These are phyloP conservation scores for Phytophthora capsici DNA, from an alignment of 352 stramenopile genomes.

Conservation along the genomic window DNA sequence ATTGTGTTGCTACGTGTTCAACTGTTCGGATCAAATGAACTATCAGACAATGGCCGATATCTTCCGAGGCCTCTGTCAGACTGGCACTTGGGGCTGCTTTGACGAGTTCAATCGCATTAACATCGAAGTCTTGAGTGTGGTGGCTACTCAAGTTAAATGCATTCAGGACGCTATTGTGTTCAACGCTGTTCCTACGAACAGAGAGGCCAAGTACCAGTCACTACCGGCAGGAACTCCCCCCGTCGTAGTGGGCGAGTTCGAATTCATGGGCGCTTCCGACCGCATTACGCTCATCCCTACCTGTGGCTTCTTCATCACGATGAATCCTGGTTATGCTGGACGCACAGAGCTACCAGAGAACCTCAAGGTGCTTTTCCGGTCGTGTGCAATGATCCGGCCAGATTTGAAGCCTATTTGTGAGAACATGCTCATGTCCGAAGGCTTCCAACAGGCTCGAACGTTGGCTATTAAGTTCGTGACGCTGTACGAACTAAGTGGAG, in stretches of 20 bases:
- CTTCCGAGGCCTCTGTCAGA: conserved; percentile 86
- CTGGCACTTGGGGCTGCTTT: conserved; percentile 88
- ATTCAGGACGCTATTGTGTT: conserved; percentile 88
- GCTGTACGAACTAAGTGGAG: conserved; percentile 85
- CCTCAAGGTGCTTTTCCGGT: conserved; percentile 92
- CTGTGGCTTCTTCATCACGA: conserved; percentile 95
- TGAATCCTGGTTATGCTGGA: conserved; percentile 95
- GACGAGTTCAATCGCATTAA: conserved; percentile 92
- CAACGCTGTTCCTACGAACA: conserved; percentile 93
- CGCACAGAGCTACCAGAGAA: conserved; percentile 90
- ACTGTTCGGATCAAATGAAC: conserved; percentile 92
- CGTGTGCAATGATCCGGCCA: conserved; percentile 95
- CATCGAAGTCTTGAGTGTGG: conserved; percentile 88
- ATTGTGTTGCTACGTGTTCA: conserved; percentile 91
- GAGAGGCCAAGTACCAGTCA: conserved; percentile 95
- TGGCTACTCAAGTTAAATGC: conserved; percentile 87
- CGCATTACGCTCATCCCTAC: conserved; percentile 88
- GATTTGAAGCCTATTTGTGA: conserved; percentile 93
- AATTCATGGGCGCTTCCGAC: conserved; percentile 89
- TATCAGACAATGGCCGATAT: conserved; percentile 92
- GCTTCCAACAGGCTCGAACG: conserved; percentile 86
- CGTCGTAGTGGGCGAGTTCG: conserved; percentile 85
- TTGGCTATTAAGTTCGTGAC: conserved; percentile 94
- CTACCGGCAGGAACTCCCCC: conserved; percentile 94
- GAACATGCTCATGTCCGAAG: conserved; percentile 92